Conservation (phyloP, 1,284 basidiomycete genomes). For the Moniliophthora roreri region DNA sequence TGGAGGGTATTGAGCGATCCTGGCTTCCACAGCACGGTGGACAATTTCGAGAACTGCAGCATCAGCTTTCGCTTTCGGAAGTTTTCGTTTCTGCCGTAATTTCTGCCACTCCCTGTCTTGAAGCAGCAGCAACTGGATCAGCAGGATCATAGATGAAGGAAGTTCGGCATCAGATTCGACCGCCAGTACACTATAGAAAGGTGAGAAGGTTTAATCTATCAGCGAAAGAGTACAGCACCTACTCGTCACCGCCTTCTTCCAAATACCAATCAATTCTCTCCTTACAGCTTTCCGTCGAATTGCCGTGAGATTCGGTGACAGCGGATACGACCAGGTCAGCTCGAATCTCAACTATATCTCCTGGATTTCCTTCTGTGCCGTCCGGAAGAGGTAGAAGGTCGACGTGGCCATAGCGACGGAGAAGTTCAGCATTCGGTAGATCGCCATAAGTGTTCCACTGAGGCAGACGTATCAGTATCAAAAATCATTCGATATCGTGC, state of each 20-base stretch:
- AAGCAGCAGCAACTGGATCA: slow-evolving; percentile 70
- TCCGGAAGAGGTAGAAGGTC: slow-evolving; percentile 66
- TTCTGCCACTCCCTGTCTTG: slow-evolving; percentile 65
- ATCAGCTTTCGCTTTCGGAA: slow-evolving; percentile 76
- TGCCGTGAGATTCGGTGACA: slow-evolving; percentile 30
- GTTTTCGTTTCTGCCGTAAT: slow-evolving; percentile 65
- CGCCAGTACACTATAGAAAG: slow-evolving; percentile 53
- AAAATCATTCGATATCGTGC: neutral
- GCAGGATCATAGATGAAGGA: slow-evolving; percentile 67
- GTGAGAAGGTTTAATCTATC: slow-evolving; percentile 11
- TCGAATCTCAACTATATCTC: slow-evolving; percentile 84
- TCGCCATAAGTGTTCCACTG: slow-evolving; percentile 97
- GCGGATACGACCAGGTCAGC: slow-evolving; percentile 74
- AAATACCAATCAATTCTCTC: slow-evolving; percentile 89
- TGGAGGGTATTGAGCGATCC: slow-evolving; percentile 59
- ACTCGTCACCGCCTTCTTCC: slow-evolving; percentile 91
- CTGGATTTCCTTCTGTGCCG: slow-evolving; percentile 69
- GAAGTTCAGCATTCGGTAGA: slow-evolving; percentile 91
- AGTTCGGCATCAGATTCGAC: slow-evolving; percentile 56
- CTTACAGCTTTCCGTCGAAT: slow-evolving; percentile 28
- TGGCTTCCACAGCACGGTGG: slow-evolving; percentile 45
- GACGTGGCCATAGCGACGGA: slow-evolving; percentile 93
- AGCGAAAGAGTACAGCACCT: slow-evolving; percentile 30
- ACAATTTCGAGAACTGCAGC: slow-evolving; percentile 44
- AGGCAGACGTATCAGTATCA: slow-evolving; percentile 1